Evolutionary conservation across 352 stramenopile genomes (phyloP), one percentile per base, ranked within the genome.

Genomic region (Globisporangium spiculum): DNA sequence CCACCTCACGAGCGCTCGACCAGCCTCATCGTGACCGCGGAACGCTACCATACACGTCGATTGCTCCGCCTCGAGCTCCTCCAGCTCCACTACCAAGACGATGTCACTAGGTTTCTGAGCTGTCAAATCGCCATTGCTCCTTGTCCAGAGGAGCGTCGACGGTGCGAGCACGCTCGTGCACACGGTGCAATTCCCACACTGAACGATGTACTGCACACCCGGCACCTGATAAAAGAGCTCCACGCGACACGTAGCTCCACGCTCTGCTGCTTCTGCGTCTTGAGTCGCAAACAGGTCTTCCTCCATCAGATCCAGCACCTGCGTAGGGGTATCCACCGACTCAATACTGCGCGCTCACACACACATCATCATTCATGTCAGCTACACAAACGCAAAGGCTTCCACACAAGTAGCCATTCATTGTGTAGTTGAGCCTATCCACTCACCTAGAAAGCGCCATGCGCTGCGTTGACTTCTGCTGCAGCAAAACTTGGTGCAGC

Each of bases 11-110:
- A 88, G 38, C 22, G 18, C 32, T n/a, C 48, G n/a, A 27, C 71
- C 56, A 0, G 3, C 68, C 34, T 50, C 36, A 16, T 72, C 63
- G 20, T 64, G 36, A n/a, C 60, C 65, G 66, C 66, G 56, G 24
- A 78, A 54, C 10, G 71, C 75, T 30, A 78, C 27, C 12, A 77
- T 57, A 32, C 74, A 79, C 44, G 80, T 90, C 5, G 83, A 87
- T n/a, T 88, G 82, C 24, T 93, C 80, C 1, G 75, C 86, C 72
- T 93, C 86, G 0, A 93, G 65, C 12, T 77, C 76, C 1, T 89
- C 75, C 8, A 93, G 53, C 53, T 93, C 76, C 1, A 73, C 10
- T 5, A 18, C 18, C 2, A 30, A 24, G 12, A 46, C 10, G 41
- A 58, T 36, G 64, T 41, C 2, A 41, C 58, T 32, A 58, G 27